Base-by-base conservation (phyloP, 2,329 filamentous ascomycete genomes). In the Blumeria graminis region DNA sequence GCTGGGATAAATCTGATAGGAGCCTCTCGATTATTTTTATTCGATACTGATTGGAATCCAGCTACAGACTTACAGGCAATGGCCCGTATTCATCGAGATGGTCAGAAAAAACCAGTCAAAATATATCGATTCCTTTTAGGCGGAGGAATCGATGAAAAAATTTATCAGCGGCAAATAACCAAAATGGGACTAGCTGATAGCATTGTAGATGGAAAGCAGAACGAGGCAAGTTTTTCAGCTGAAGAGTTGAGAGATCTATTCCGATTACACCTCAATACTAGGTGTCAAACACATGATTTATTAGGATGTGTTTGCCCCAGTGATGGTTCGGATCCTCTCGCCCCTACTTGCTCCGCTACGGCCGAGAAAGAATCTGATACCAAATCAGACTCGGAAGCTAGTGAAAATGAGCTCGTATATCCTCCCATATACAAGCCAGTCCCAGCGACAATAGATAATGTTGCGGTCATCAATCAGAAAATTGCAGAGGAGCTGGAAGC, bases 11-110 rank as follows among this genome's bases (percentile, higher is more conserved):
- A 86, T 62, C 72, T 86, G 4, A 80, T 82, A 54, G 82, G 82
- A 9, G 82, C 81, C 5, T 82, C 78, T 35, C 75, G 82, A 22
- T 74, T 86, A 1, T 70, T 86, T 5, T 75, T 86, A 1, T 86
- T 84, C 62, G 82, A 86, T 61, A 76, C 83, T 8, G 82, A 86
- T 67, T 86, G 82, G 82, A 86, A 86, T 62, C 82, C 82, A 1
- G 80, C 81, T 0, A 83, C 79, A 0, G 82, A 86, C 62, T 69
- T 82, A 18, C 82, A 86, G 65, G 82, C 82, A 7, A 85, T 86
- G 80, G 82, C 81, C 11, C 77, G 82, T 13, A 82, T 86, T 51
- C 81, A 86, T 64, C 75, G 82, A 53, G 81, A 85, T 61, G 82
- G 82, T 0, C 82, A 86, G 64, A 82, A 80, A 65, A 69, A 72